Conservation (phyloP, 2,329 filamentous ascomycete genomes). For the Botrytis cinerea region DNA sequence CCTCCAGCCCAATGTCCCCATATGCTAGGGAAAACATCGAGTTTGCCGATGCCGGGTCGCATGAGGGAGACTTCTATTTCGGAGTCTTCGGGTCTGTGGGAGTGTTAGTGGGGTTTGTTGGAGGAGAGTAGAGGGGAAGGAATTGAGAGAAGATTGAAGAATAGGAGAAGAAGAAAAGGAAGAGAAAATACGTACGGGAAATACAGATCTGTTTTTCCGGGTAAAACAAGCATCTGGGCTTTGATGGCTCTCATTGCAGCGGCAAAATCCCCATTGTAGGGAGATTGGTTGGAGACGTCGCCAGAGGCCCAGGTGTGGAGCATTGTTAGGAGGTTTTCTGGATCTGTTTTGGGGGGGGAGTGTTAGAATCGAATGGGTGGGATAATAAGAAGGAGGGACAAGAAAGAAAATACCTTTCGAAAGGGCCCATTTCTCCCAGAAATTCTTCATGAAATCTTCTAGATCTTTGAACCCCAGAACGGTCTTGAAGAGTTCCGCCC, state of each 20-base stretch:
- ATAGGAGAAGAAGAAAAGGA: not conserved
- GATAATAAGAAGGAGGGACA: not conserved
- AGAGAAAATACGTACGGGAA: slow-evolving; percentile 61
- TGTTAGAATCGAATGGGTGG: not conserved
- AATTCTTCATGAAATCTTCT: slow-evolving; percentile 72
- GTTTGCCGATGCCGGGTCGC: slow-evolving; percentile 57
- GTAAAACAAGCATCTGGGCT: slow-evolving; percentile 70
- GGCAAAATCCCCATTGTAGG: slow-evolving; percentile 67
- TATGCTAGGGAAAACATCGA: slow-evolving; percentile 58
- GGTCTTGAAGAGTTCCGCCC: slow-evolving; percentile 67
- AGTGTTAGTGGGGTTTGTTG: not conserved
- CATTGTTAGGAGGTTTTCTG: slow-evolving; percentile 75
- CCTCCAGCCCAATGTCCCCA: slow-evolving; percentile 71
- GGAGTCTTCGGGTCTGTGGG: slow-evolving; percentile 68
- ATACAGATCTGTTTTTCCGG: slow-evolving; percentile 74
- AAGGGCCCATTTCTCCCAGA: slow-evolving; percentile 75
- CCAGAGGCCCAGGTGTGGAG: slow-evolving; percentile 76
- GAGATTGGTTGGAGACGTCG: slow-evolving; percentile 68
- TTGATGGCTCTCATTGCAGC: slow-evolving; percentile 69
- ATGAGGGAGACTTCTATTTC: slow-evolving; percentile 69
- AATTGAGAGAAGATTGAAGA: not conserved
- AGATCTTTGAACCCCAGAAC: slow-evolving; percentile 65
- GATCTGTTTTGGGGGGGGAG: slow-evolving; percentile 49
- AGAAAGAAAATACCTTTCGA: slow-evolving; percentile 54
- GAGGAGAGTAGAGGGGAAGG: too few relatives aligned